phyloP scores from a whole-genome alignment of 495 filamentous ascomycete species.

The Lophiotrema nucula region DNA sequence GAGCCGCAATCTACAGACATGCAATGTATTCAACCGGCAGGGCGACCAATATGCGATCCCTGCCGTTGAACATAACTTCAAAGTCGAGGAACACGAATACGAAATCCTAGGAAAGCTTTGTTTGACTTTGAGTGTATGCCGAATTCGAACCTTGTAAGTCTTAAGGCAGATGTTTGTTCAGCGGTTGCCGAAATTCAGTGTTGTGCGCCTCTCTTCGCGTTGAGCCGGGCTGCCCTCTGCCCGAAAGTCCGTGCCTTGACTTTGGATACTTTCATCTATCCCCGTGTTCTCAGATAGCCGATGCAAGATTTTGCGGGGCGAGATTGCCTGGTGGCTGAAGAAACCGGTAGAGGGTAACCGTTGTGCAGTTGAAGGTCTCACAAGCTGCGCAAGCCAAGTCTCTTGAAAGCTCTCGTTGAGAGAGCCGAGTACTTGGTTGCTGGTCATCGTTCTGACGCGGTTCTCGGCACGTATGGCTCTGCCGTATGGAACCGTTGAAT shows the following conservation, averaged over 20 bases:
- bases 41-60: constrained; percentile 8
- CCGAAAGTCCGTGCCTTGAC: background rate
- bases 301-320: constrained; percentile 27
- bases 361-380: background rate
- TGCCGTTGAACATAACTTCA: constrained; percentile 1
- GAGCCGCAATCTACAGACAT: constrained; percentile 10
- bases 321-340: constrained; percentile 12
- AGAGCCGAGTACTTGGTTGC: background rate
- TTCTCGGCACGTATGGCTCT: background rate
- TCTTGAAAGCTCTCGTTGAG: background rate
- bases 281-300: constrained; percentile 6
- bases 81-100: background rate
- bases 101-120: background rate
- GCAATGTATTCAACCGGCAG: constrained; percentile 28
- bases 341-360: constrained; percentile 17
- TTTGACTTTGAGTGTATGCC: constrained; percentile 16
- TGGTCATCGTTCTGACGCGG: background rate
- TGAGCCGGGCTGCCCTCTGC: background rate
- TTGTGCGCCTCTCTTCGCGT: too few species aligned
- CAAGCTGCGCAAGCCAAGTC: background rate
- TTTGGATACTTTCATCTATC: background rate
- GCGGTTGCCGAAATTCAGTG: background rate
- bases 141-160: background rate
- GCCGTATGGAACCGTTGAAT: too few species aligned
- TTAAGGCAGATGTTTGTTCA: background rate